A percentile compares a stretch with the other conserved stretches of the same genome.
Conservation (phyloP, 192 early-diverging fungal genomes). For the Gamsiella multidivaricata region DNA sequence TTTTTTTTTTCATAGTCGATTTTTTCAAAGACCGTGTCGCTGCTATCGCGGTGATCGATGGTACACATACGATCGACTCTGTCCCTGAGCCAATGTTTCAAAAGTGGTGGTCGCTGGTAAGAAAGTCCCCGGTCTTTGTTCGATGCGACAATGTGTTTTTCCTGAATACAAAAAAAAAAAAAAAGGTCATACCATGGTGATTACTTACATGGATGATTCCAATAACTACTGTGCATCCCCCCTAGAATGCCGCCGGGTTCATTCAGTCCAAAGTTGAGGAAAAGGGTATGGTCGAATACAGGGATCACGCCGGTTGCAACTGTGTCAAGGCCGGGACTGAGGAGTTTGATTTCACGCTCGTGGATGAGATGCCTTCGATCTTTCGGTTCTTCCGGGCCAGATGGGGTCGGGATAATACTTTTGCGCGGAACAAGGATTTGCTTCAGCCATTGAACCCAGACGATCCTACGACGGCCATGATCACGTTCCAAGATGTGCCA, state of each 20-base stretch:
- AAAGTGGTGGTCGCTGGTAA: conserved; percentile 51
- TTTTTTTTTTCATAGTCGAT: conserved; percentile 10
- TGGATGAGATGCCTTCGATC: conserved; percentile 11
- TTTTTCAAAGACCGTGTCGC: conserved; percentile 38
- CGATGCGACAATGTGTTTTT: neutral
- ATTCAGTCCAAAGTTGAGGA: conserved; percentile 18
- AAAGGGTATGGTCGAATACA: conserved; percentile 19
- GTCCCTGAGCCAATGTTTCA: neutral
- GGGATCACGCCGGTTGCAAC: conserved; percentile 18
- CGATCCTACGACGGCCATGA: conserved; percentile 37
- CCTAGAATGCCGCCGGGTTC: conserved; percentile 29
- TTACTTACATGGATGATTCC: neutral
- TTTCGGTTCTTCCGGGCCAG: conserved; percentile 25
- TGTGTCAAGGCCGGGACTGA: conserved; percentile 14
- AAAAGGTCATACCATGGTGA: too few relatives aligned
- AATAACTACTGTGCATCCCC: neutral
- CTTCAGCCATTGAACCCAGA: conserved; percentile 1
- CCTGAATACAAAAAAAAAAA: neutral
- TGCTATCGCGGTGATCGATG: conserved; percentile 26
- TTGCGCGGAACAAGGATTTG: conserved; percentile 22
- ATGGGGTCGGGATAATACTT: conserved; percentile 24
- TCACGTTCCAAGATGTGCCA: conserved; percentile 11
- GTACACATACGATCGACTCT: conserved; percentile 25
- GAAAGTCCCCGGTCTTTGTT: neutral
- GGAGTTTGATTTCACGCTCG: conserved; percentile 21